A percentile compares a stretch with the other conserved stretches of the same genome.
phyloP scores from a whole-genome alignment of 2,329 filamentous ascomycete genomes.

The Fusarium nelsonii region DNA sequence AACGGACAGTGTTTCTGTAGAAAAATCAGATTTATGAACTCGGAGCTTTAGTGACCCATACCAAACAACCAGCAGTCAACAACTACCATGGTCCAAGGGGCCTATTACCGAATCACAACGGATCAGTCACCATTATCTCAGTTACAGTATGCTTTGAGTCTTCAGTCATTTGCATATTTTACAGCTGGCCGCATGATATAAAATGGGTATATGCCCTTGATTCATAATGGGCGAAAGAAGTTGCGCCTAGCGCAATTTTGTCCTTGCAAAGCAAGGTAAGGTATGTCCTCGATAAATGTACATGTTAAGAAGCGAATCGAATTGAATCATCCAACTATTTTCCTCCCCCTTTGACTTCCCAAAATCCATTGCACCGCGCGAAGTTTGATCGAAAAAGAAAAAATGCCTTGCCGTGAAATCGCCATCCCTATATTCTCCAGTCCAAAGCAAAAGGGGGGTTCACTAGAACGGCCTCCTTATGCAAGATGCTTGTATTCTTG shows the following conservation, averaged over 20 bases:
- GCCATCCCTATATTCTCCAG: constrained; percentile 30
- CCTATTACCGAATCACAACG: neutral
- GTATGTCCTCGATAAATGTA: constrained; percentile 49
- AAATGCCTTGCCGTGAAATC: constrained; percentile 33
- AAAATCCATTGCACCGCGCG: constrained; percentile 22
- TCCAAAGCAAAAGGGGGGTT: constrained; percentile 17
- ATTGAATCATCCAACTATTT: constrained; percentile 42
- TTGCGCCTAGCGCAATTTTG: constrained; percentile 19
- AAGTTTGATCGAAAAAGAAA: constrained; percentile 9
- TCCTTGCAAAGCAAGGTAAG: constrained; percentile 28
- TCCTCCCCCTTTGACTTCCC: constrained; percentile 12
- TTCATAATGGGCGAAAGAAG: constrained; percentile 37
- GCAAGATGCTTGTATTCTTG: constrained; percentile 19
- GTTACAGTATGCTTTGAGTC: neutral
- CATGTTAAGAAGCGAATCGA: constrained; percentile 47
- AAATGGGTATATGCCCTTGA: constrained; percentile 29
- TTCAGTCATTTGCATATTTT: neutral
- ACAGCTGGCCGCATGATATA: neutral
- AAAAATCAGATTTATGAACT: no score
- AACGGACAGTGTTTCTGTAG: no score
- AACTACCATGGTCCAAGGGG: no score
- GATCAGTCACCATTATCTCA: neutral
- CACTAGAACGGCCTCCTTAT: constrained; percentile 5
- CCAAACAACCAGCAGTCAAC: neutral
- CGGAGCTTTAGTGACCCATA: no score